phyloP scores from a whole-genome alignment of 2,329 filamentous ascomycete genomes.

The Lecanoromycetidae sp. region DNA sequence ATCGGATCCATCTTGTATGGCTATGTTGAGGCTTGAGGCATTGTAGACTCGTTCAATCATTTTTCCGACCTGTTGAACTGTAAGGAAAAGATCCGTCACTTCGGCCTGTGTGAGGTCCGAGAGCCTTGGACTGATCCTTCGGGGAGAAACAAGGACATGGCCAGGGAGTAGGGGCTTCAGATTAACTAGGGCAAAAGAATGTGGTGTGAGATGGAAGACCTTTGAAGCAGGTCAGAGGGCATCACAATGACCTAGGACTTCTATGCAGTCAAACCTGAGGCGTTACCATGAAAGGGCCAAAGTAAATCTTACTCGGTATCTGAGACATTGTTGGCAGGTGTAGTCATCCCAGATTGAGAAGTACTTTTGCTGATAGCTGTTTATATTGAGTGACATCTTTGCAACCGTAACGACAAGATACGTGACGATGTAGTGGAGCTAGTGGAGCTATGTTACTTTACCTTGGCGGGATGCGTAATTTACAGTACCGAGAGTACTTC shows the following conservation, averaged over 20 bases:
- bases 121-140: slow-evolving; percentile 55
- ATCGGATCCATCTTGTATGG: slow-evolving; percentile 82
- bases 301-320: slow-evolving; percentile 39
- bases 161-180: slow-evolving; percentile 88
- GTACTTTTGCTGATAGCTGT: too few species aligned
- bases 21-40: slow-evolving; percentile 75
- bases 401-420: too few species aligned
- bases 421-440: too few species aligned
- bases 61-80: slow-evolving; percentile 68
- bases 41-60: slow-evolving; percentile 55
- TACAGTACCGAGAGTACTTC: too few species aligned
- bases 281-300: slow-evolving; percentile 66
- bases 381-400: too few species aligned
- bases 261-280: slow-evolving; percentile 44
- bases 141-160: slow-evolving; percentile 81
- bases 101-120: slow-evolving; percentile 61
- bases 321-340: slow-evolving; percentile 4
- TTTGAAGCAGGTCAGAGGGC: slow-evolving; percentile 29
- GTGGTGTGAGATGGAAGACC: slow-evolving; percentile 74
- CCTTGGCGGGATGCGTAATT: too few species aligned
- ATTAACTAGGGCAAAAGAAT: slow-evolving; percentile 84
- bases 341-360: too few species aligned
- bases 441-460: too few species aligned
- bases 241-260: not conserved
- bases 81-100: slow-evolving; percentile 73